A percentile compares a stretch with the other conserved stretches of the same genome.
phyloP scores from a whole-genome alignment of 2,329 filamentous ascomycete genomes.

The Cladosporium oxysporum region DNA sequence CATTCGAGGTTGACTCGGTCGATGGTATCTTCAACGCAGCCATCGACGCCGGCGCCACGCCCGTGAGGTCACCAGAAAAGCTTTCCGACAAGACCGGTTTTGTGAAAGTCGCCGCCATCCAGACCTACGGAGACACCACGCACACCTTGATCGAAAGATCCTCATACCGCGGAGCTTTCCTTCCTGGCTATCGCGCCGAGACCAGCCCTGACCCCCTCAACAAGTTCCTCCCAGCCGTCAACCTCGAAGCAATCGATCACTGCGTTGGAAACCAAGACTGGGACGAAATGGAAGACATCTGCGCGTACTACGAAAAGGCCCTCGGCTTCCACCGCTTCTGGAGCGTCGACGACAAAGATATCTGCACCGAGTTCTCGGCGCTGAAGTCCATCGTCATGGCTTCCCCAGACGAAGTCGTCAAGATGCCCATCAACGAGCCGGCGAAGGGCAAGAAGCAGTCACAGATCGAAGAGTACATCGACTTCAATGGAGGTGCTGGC shows the following conservation, averaged over 20 bases:
- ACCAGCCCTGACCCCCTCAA: slow-evolving; percentile 49
- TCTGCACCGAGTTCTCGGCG: slow-evolving; percentile 89
- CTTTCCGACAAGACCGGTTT: slow-evolving; percentile 61
- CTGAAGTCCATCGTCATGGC: slow-evolving; percentile 90
- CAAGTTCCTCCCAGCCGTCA: slow-evolving; percentile 61
- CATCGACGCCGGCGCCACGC: slow-evolving; percentile 62
- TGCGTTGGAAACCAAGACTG: slow-evolving; percentile 97
- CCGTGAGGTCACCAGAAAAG: slow-evolving; percentile 63
- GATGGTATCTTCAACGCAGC: slow-evolving; percentile 76
- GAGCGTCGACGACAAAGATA: slow-evolving; percentile 91
- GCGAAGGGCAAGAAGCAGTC: slow-evolving; percentile 85
- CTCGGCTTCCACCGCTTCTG: slow-evolving; percentile 96
- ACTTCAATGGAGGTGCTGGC: slow-evolving; percentile 86
- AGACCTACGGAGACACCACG: slow-evolving; percentile 92
- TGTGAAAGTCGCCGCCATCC: slow-evolving; percentile 74
- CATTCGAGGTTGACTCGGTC: slow-evolving; percentile 91
- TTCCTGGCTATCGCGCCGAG: slow-evolving; percentile 75
- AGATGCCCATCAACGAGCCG: slow-evolving; percentile 98
- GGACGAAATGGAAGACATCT: slow-evolving; percentile 75
- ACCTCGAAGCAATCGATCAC: slow-evolving; percentile 81
- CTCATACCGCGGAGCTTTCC: slow-evolving; percentile 72
- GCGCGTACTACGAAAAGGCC: slow-evolving; percentile 77
- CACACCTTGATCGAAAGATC: slow-evolving; percentile 82
- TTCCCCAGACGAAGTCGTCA: slow-evolving; percentile 79
- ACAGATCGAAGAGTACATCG: slow-evolving; percentile 86